These are phyloP conservation scores for Daldinia decipiens DNA, from an alignment of 495 filamentous ascomycete species.

Conservation along the genomic window DNA sequence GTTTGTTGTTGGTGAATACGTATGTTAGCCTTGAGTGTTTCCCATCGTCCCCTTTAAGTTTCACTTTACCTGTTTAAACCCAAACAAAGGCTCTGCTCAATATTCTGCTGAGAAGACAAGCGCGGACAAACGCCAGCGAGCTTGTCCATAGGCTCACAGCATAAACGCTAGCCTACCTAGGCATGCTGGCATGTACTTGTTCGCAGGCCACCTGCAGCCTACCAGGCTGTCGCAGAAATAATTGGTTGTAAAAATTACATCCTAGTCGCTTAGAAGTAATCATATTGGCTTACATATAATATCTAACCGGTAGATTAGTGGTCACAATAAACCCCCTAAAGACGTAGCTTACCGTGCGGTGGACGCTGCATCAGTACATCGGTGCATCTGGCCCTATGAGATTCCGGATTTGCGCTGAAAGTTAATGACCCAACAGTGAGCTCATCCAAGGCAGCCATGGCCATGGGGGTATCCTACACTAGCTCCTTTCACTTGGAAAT, in stretches of 20 bases:
- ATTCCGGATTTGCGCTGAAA: constrained; percentile 20
- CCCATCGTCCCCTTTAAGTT: background rate
- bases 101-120: background rate
- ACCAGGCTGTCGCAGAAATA: constrained; percentile 14
- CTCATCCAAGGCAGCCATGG: constrained; percentile 1
- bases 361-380: constrained; percentile 9
- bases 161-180: background rate
- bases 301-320: constrained; percentile 42
- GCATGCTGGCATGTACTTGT: background rate
- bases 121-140: background rate
- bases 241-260: constrained; percentile 21
- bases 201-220: constrained; percentile 12
- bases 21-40: background rate
- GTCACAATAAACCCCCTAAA: constrained; percentile 32
- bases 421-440: constrained; percentile 6
- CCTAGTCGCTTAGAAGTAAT: constrained; percentile 13
- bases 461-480: too few relatives aligned
- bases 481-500: constrained; percentile 5
- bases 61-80: background rate
- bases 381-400: constrained; percentile 40
- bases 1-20: background rate
- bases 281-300: constrained; percentile 19
- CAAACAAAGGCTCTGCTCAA: background rate
- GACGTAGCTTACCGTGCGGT: constrained; percentile 17
- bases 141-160: background rate